These are phyloP conservation scores for Lasiosphaeria ovina DNA, from an alignment of 495 filamentous ascomycete species.

Conservation along the genomic window DNA sequence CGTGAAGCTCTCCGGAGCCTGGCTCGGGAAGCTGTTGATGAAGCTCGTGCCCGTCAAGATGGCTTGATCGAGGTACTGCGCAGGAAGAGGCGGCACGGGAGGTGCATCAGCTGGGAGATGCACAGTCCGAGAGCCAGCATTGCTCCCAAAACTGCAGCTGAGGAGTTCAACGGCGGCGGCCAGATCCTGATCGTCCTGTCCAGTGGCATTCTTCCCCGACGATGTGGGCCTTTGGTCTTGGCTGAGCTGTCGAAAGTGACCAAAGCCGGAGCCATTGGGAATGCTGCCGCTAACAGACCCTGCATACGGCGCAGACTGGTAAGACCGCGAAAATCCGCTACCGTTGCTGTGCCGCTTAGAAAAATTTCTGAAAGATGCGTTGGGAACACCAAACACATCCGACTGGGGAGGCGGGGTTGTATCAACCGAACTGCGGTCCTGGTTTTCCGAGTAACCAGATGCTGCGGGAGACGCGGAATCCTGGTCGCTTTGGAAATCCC, in stretches of 20 bases:
- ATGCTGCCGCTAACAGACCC: conserved; percentile 52
- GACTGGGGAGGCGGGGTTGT: conserved; percentile 67
- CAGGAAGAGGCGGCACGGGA: conserved; percentile 81
- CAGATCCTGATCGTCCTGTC: conserved; percentile 74
- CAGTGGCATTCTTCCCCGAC: conserved; percentile 58
- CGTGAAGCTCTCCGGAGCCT: conserved; percentile 42
- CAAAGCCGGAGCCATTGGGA: conserved; percentile 46
- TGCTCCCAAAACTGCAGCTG: conserved; percentile 86
- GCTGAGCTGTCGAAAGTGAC: conserved; percentile 56
- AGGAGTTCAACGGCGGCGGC: conserved; percentile 87
- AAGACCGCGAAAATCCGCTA: conserved; percentile 75
- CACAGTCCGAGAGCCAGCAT: conserved; percentile 59
- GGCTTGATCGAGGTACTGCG: conserved; percentile 58
- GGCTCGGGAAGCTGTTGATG: conserved; percentile 52
- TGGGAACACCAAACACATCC: conserved; percentile 41
- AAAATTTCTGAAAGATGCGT: conserved; percentile 46
- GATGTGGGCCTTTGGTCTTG: conserved; percentile 59
- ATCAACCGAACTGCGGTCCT: conserved; percentile 66
- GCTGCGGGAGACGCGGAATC: conserved; percentile 79
- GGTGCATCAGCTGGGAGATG: conserved; percentile 74
- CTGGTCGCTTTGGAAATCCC: conserved; percentile 68
- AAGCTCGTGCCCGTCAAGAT: conserved; percentile 46
- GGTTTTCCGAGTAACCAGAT: conserved; percentile 70
- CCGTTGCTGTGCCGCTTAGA: conserved; percentile 64
- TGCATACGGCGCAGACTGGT: conserved; percentile 69